Evolutionary conservation across 169 alveolate species (phyloP).

Genomic region (Babesia gibsoni): DNA sequence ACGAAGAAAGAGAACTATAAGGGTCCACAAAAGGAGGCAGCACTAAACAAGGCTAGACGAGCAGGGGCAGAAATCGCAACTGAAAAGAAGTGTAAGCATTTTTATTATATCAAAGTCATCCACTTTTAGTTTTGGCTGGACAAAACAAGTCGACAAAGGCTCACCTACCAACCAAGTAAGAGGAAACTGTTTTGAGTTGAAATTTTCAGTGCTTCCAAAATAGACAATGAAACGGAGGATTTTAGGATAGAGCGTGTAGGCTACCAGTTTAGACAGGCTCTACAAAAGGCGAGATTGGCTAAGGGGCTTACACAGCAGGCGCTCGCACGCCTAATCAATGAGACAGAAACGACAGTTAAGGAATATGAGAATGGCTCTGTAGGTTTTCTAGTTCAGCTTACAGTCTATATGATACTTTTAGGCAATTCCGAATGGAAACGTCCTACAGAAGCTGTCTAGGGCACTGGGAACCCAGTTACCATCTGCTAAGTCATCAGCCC

Average conservation of each 20-base stretch:
- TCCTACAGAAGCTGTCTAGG: constrained; percentile 67
- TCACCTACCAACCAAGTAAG: constrained; percentile 56
- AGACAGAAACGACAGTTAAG: constrained; percentile 66
- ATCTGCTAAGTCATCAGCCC: constrained; percentile 54
- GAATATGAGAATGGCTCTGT: constrained; percentile 75
- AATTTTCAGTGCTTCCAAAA: constrained; percentile 68
- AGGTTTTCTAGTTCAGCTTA: neutral
- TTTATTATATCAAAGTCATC: neutral
- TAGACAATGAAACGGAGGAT: constrained; percentile 73
- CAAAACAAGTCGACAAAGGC: constrained; percentile 60
- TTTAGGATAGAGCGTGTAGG: constrained; percentile 72
- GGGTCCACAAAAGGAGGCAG: constrained; percentile 63
- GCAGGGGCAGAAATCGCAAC: constrained; percentile 50
- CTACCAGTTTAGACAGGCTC: constrained; percentile 70
- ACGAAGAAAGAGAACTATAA: constrained; percentile 45
- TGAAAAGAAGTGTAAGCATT: constrained; percentile 55
- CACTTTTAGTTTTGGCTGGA: constrained; percentile 58
- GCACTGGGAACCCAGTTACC: constrained; percentile 75
- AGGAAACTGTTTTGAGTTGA: neutral
- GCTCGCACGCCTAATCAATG: constrained; percentile 70
- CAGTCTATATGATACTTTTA: neutral
- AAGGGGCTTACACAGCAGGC: constrained; percentile 60
- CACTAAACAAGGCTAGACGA: constrained; percentile 60
- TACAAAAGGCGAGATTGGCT: constrained; percentile 72
- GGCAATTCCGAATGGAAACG: constrained; percentile 73